A percentile compares a stretch with the other conserved stretches of the same genome.
These are phyloP conservation scores for Plasmopara muralis DNA, from an alignment of 352 stramenopile genomes.

Conservation along the genomic window DNA sequence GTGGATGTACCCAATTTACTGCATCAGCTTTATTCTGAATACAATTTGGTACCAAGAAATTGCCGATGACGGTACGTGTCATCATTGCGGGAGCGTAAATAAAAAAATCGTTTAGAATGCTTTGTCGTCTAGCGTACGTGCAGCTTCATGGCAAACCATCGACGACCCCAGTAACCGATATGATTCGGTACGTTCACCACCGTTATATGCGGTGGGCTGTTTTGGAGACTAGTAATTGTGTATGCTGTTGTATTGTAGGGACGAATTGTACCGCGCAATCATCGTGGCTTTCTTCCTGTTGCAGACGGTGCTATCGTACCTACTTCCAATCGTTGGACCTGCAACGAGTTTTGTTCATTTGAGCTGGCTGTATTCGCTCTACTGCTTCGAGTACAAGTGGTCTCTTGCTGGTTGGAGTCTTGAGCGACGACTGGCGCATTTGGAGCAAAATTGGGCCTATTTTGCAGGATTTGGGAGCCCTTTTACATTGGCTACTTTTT, in stretches of 20 bases:
- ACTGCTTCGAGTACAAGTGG: constrained; percentile 90
- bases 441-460: constrained; percentile 86
- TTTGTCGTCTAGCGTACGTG: constrained; percentile 47
- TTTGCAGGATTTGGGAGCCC: constrained; percentile 83
- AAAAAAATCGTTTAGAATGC: neutral
- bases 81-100: neutral
- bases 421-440: constrained; percentile 61
- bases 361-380: constrained; percentile 87
- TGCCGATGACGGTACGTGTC: constrained; percentile 69
- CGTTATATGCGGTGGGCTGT: no score
- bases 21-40: constrained; percentile 88
- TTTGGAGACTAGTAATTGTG: neutral
- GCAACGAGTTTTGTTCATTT: constrained; percentile 78
- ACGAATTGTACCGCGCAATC: constrained; percentile 83
- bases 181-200: constrained; percentile 63
- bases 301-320: constrained; percentile 78
- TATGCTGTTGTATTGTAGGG: constrained; percentile 19
- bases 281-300: constrained; percentile 82
- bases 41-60: constrained; percentile 90
- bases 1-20: constrained; percentile 90
- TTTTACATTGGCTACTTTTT: constrained; percentile 85
- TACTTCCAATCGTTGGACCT: constrained; percentile 69
- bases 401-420: constrained; percentile 81
- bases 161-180: constrained; percentile 66
- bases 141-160: constrained; percentile 77